A percentile compares a stretch with the other conserved stretches of the same genome.
These are phyloP conservation scores for Phaeosphaeriaceae sp. DNA, from an alignment of 2,329 filamentous ascomycete species.

Conservation along the genomic window DNA sequence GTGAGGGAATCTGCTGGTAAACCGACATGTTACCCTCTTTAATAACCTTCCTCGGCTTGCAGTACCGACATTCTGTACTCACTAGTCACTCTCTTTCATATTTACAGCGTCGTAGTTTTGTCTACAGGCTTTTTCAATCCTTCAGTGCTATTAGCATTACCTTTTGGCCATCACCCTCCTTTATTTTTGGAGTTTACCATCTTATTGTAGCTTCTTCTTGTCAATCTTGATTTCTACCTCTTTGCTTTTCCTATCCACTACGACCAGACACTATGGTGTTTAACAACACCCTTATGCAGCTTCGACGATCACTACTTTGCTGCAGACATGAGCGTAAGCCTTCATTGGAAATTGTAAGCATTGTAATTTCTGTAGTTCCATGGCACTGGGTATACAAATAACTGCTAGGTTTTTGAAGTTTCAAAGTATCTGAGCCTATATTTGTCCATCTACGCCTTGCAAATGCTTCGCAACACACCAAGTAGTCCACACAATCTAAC, in stretches of 20 bases:
- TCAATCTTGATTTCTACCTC: not conserved
- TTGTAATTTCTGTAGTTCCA: not conserved
- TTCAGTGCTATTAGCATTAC: slow-evolving; percentile 1
- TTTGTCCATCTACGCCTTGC: not conserved
- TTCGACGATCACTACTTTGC: slow-evolving; percentile 35
- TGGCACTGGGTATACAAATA: not conserved
- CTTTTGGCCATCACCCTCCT: not conserved
- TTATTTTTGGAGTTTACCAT: slow-evolving; percentile 5
- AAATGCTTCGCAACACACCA: no score
- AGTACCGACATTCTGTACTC: slow-evolving; percentile 2
- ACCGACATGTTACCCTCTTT: slow-evolving; percentile 21
- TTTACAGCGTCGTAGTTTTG: not conserved
- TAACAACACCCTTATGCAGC: slow-evolving; percentile 26
- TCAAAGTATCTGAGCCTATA: no score
- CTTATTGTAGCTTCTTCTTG: slow-evolving; percentile 7
- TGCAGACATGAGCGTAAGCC: slow-evolving; percentile 26
- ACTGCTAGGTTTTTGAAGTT: not conserved
- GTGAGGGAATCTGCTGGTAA: slow-evolving; percentile 29
- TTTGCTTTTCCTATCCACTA: not conserved
- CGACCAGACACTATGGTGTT: slow-evolving; percentile 26
- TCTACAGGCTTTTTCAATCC: not conserved
- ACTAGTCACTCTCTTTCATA: not conserved
- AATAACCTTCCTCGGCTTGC: slow-evolving; percentile 2
- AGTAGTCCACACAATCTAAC: not conserved
- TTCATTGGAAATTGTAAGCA: slow-evolving; percentile 30